These are phyloP conservation scores for Physcomitrium patens DNA, from an alignment of 225 moss, liverwort and hornwort species.

Conservation along the genomic window DNA sequence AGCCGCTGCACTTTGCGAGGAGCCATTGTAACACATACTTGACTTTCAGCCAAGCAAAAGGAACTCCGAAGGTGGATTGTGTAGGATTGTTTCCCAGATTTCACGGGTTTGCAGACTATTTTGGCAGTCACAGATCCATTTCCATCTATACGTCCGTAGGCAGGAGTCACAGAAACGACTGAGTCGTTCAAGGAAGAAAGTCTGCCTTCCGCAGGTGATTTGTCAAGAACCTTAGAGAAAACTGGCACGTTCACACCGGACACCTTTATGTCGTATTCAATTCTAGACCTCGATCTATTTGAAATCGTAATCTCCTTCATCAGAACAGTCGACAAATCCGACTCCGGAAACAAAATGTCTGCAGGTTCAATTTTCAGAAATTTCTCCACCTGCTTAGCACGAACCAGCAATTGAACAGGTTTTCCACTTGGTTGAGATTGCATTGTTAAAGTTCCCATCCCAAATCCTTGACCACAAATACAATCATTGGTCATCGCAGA, in stretches of 20 bases:
- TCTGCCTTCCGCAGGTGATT: slow-evolving; percentile 22
- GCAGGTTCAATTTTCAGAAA: slow-evolving; percentile 65
- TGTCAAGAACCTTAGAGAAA: too few relatives aligned
- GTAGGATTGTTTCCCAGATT: slow-evolving; percentile 77
- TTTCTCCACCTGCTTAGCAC: slow-evolving; percentile 64
- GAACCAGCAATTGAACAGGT: slow-evolving; percentile 61
- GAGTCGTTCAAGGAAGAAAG: slow-evolving; percentile 42
- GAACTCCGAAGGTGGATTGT: slow-evolving; percentile 65
- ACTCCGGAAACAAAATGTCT: slow-evolving; percentile 70
- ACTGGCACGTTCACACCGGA: slow-evolving; percentile 16
- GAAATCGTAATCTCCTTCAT: slow-evolving; percentile 67
- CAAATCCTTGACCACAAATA: slow-evolving; percentile 37
- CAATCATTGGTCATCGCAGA: slow-evolving; percentile 27
- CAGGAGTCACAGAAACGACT: slow-evolving; percentile 64
- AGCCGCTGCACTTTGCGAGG: slow-evolving; percentile 75
- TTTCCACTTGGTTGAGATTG: slow-evolving; percentile 69
- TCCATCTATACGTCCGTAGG: slow-evolving; percentile 62
- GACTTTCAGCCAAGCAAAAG: slow-evolving; percentile 57
- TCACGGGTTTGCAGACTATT: slow-evolving; percentile 71
- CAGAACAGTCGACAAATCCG: slow-evolving; percentile 69
- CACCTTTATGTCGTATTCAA: slow-evolving; percentile 56
- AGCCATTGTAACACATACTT: slow-evolving; percentile 59
- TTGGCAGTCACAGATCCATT: slow-evolving; percentile 54
- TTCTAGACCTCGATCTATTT: slow-evolving; percentile 57
- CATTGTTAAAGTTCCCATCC: slow-evolving; percentile 70